These are phyloP conservation scores for Calonectria honghensis DNA, from an alignment of 2,329 filamentous ascomycete genomes.

Conservation along the genomic window DNA sequence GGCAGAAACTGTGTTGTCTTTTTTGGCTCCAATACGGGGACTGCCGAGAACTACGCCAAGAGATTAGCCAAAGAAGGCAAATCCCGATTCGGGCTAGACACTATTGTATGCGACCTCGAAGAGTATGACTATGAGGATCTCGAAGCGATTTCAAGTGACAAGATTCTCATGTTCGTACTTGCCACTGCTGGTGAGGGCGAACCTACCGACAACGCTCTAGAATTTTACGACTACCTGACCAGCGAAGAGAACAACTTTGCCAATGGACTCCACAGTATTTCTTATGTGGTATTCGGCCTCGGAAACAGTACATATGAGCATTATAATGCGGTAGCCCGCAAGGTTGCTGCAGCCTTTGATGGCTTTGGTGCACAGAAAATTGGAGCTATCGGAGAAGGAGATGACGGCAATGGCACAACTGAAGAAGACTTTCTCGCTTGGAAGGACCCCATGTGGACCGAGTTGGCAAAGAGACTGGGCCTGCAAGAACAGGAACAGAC, in stretches of 20 bases:
- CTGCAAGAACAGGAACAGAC: constrained; percentile 96
- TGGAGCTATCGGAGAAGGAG: constrained; percentile 92
- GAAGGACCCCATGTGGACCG: constrained; percentile 99
- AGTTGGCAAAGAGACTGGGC: constrained; percentile 86
- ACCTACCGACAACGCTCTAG: constrained; percentile 98
- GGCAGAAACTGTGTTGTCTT: constrained; percentile 99
- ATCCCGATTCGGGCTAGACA: constrained; percentile 95
- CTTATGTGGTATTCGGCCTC: constrained; percentile 95
- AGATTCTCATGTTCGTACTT: constrained; percentile 94
- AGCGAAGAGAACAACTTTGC: constrained; percentile 89
- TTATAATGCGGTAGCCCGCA: constrained; percentile 98
- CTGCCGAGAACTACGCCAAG: constrained; percentile 97
- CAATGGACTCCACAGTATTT: constrained; percentile 86
- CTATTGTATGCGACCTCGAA: constrained; percentile 98
- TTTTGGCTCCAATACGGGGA: constrained; percentile 98
- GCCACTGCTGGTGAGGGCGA: constrained; percentile 99
- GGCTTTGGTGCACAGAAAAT: constrained; percentile 90
- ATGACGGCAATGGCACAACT: constrained; percentile 98
- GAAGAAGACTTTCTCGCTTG: constrained; percentile 99
- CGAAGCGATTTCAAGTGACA: constrained; percentile 90
- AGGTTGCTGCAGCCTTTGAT: constrained; percentile 86
- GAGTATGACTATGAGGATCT: constrained; percentile 98
- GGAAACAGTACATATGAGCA: constrained; percentile 99
- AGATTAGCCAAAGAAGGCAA: constrained; percentile 97
- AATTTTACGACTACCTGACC: constrained; percentile 97